These are phyloP conservation scores for Magnusiomyces ingens DNA, from an alignment of 1,139 yeast species.

Conservation along the genomic window DNA sequence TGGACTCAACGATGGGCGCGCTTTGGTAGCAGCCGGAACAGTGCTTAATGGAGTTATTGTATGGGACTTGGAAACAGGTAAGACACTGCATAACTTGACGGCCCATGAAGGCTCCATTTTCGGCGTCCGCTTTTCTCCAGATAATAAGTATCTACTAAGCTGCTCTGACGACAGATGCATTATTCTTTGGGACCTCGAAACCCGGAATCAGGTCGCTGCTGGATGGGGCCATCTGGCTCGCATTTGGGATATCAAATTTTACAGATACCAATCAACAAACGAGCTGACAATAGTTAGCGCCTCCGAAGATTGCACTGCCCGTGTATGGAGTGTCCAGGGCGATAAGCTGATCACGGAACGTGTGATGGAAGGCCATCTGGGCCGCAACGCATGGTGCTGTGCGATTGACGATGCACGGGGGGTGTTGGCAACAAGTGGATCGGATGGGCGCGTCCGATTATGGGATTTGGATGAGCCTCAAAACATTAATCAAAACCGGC, in stretches of 20 bases:
- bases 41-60: conserved; percentile 81
- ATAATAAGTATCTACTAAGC: conserved; percentile 54
- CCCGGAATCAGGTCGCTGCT: conserved; percentile 54
- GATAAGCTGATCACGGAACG: conserved; percentile 39
- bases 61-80: conserved; percentile 46
- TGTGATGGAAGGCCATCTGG: conserved; percentile 62
- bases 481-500: conserved; percentile 28
- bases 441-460: conserved; percentile 72
- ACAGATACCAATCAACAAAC: conserved; percentile 21
- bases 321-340: conserved; percentile 53
- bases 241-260: conserved; percentile 76
- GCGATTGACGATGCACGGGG: conserved; percentile 46
- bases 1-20: conserved; percentile 33
- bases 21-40: conserved; percentile 77
- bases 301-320: conserved; percentile 87
- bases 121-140: conserved; percentile 57
- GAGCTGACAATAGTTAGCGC: conserved; percentile 45
- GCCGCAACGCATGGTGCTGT: conserved; percentile 84
- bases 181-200: conserved; percentile 56
- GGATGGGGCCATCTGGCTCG: conserved; percentile 98
- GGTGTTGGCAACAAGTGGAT: conserved; percentile 67
- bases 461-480: conserved; percentile 43
- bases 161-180: conserved; percentile 94
- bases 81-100: conserved; percentile 48
- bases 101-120: conserved; percentile 91